These are phyloP conservation scores for Scopulariopsis brevicaulis DNA, from an alignment of 2,329 filamentous ascomycete species.

Conservation along the genomic window DNA sequence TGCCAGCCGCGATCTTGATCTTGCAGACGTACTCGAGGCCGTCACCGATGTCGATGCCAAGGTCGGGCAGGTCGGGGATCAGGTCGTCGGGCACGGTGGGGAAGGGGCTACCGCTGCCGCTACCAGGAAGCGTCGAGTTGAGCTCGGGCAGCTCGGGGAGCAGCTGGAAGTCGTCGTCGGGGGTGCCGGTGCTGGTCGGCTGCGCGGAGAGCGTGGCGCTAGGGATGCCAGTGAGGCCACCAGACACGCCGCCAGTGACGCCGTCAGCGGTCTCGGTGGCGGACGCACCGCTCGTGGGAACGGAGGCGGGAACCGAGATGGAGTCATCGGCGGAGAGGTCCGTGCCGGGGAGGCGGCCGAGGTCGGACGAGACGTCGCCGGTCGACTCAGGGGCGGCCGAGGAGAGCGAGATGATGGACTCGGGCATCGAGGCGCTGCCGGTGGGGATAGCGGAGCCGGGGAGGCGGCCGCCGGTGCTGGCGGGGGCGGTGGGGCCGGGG, in stretches of 20 bases:
- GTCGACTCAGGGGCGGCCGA: not conserved
- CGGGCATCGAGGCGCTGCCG: not conserved
- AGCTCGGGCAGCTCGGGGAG: not conserved
- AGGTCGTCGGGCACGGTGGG: not conserved
- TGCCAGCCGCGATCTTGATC: slow-evolving; percentile 19
- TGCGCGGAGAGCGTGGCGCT: not conserved
- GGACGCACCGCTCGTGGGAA: not conserved
- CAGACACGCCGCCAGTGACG: not conserved
- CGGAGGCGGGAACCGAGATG: not conserved
- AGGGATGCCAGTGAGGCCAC: not conserved
- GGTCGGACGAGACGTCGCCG: not conserved
- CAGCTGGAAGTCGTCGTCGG: not conserved
- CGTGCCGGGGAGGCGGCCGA: not conserved
- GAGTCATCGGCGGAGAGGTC: not conserved
- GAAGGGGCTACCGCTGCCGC: not conserved
- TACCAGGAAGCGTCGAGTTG: slow-evolving; percentile 11
- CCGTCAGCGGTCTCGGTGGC: not conserved
- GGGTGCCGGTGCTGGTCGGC: not conserved
- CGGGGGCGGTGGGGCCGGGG: not conserved
- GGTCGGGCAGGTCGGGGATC: not conserved
- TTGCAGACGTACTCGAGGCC: slow-evolving; percentile 18
- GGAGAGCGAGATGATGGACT: not conserved
- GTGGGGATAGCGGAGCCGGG: slow-evolving; percentile 1
- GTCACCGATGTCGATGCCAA: not conserved
- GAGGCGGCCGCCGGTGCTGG: not conserved